phyloP scores from a whole-genome alignment of 1,284 basidiomycete species.

The Cutaneotrichosporon sp. region DNA sequence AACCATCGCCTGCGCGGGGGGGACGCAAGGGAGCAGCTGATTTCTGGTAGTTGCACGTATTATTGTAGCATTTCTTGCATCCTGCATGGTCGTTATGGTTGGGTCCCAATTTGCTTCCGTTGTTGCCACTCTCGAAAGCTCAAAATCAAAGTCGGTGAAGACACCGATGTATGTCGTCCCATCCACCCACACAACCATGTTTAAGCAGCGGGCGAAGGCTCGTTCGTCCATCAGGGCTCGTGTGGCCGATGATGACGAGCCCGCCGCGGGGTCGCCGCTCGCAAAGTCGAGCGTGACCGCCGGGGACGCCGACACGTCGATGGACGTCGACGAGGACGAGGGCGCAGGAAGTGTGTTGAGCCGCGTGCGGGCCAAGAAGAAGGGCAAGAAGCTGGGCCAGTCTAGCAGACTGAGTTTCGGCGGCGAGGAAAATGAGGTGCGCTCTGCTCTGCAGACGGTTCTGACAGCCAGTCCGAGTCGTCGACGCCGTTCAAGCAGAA shows the following conservation, averaged over 20 bases:
- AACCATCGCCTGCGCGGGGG: neutral
- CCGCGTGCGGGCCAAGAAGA: slow-evolving; percentile 40
- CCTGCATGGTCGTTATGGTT: too few relatives aligned
- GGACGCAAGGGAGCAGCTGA: slow-evolving; percentile 42
- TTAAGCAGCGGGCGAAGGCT: slow-evolving; percentile 43
- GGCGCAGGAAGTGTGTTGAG: slow-evolving; percentile 36
- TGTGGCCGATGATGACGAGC: slow-evolving; percentile 30
- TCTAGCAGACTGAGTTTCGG: slow-evolving; percentile 67
- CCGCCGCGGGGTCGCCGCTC: slow-evolving; percentile 24
- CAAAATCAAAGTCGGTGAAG: neutral
- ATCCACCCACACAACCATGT: slow-evolving; percentile 31
- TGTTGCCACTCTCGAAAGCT: slow-evolving; percentile 4
- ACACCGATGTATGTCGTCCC: neutral
- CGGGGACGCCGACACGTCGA: slow-evolving; percentile 10
- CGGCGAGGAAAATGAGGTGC: slow-evolving; percentile 55
- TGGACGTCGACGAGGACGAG: slow-evolving; percentile 16
- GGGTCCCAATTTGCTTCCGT: slow-evolving; percentile 14
- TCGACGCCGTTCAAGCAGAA: slow-evolving; percentile 40
- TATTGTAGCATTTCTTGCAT: neutral
- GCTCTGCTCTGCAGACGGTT: neutral
- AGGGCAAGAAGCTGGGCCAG: slow-evolving; percentile 21
- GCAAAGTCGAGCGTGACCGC: slow-evolving; percentile 25
- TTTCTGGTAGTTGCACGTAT: neutral
- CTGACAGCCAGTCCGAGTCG: slow-evolving; percentile 16
- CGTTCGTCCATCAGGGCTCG: slow-evolving; percentile 35